phyloP scores from a whole-genome alignment of 176 grass and related monocot genomes.

The Saccharum spontaneum region DNA sequence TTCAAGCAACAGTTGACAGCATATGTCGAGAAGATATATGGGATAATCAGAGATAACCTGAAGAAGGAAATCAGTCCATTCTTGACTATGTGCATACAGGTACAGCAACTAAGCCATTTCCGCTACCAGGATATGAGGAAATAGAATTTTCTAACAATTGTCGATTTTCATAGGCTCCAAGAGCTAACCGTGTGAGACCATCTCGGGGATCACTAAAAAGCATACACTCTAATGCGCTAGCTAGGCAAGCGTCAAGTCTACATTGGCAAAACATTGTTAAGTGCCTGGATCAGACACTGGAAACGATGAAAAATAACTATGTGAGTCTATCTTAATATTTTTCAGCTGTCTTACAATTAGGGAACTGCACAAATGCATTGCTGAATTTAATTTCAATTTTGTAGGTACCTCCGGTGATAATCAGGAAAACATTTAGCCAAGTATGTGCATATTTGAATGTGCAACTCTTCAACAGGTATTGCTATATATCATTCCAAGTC shows the following conservation, averaged over 20 bases:
- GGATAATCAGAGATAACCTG: constrained; percentile 78
- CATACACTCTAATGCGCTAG: constrained; percentile 57
- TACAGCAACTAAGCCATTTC: constrained; percentile 33
- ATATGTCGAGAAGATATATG: constrained; percentile 95
- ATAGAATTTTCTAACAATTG: neutral
- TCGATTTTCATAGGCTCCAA: constrained; percentile 67
- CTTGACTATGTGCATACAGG: constrained; percentile 90
- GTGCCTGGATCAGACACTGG: constrained; percentile 54
- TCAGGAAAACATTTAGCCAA: constrained; percentile 79
- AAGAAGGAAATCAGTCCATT: constrained; percentile 91
- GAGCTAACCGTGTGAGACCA: constrained; percentile 62
- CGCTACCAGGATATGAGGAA: neutral
- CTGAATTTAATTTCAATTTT: constrained; percentile 27
- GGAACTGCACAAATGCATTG: constrained; percentile 19
- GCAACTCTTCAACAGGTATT: constrained; percentile 94
- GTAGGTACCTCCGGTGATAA: constrained; percentile 85
- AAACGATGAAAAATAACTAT: constrained; percentile 65
- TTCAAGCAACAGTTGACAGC: constrained; percentile 97
- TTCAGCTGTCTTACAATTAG: neutral
- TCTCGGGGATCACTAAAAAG: constrained; percentile 76
- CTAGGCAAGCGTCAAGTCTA: constrained; percentile 70
- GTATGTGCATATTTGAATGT: constrained; percentile 90
- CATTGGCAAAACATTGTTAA: constrained; percentile 90
- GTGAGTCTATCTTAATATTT: constrained; percentile 46
- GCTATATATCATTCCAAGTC: constrained; percentile 14